Evolutionary conservation across 1,139 yeast species (phyloP), one percentile per base, ranked within the genome.

Genomic region (Pichia sp.): DNA sequence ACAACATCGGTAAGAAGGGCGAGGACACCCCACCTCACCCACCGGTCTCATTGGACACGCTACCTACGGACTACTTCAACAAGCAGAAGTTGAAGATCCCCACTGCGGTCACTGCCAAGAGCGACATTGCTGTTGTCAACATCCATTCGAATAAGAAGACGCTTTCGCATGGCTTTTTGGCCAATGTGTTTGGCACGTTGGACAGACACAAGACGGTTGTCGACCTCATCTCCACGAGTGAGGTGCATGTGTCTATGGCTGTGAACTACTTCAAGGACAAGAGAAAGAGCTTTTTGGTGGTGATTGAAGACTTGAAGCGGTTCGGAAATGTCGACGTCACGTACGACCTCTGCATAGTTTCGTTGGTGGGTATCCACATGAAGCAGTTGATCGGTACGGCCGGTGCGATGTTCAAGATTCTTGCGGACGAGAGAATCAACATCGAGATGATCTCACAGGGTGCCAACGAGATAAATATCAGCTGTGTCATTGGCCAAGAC

Each of bases 391-490:
- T 93, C 60, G 99, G 99, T 68, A 92, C 90, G 67, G 99, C 99
- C 0, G 97, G 98, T 47, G 86, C 90, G 62, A 93, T 93, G 97
- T 93, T 93, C 73, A 85, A 92, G 62, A 90, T 95, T 2, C 76
- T 93, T 64, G 98, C 98, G 5, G 95, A 89, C 67, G 96, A 93
- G 65, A 82, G 81, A 54, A 87, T 93, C 66, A 93, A 93, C 72
- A 90, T 93, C 64, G 99, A 93, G 71, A 93, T 93, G 99, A 93
- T 93, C 67, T 83, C 92, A 54, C 99, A 93, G 76, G 99, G 99
- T 62, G 97, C 99, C 38, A 92, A 93, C 67, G 99, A 93, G 72
- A 93, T 93, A 65, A 93, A 93, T 70, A 93, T 93, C 54, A 88
- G 96, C 43, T 95, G 98, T 58, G 99, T 93, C 55, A 90, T 93